phyloP scores from a whole-genome alignment of 2,329 filamentous ascomycete species.

The Didymella keratinophila region DNA sequence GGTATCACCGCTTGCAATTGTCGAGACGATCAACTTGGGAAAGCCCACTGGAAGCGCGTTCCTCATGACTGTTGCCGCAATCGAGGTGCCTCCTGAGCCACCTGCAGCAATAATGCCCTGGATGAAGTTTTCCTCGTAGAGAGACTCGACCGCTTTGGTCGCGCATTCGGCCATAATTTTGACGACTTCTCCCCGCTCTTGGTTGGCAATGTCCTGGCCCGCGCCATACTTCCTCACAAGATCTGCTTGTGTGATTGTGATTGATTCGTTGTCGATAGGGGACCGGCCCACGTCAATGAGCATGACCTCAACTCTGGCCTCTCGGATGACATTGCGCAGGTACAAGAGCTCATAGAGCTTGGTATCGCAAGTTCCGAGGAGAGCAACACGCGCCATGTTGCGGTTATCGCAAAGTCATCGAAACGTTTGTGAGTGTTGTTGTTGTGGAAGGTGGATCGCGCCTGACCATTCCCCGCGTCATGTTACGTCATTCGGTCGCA shows the following conservation, averaged over 20 bases:
- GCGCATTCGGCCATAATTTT: constrained; percentile 62
- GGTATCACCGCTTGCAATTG: constrained; percentile 72
- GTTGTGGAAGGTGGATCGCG: neutral
- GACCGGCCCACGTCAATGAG: constrained; percentile 66
- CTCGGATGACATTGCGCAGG: constrained; percentile 58
- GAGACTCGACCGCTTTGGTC: constrained; percentile 51
- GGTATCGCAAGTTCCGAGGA: constrained; percentile 71
- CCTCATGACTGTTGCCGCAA: constrained; percentile 69
- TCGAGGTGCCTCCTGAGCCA: constrained; percentile 69
- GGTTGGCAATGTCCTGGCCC: constrained; percentile 43
- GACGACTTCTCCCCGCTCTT: constrained; percentile 65
- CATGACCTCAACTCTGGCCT: constrained; percentile 48
- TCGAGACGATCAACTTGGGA: constrained; percentile 75
- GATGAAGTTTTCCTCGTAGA: constrained; percentile 53
- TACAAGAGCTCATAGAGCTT: constrained; percentile 68
- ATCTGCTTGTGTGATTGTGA: constrained; percentile 56
- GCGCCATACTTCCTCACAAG: constrained; percentile 50
- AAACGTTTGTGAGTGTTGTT: neutral
- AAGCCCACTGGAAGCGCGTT: constrained; percentile 68
- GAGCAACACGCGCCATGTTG: constrained; percentile 52
- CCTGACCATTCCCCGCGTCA: constrained; percentile 6
- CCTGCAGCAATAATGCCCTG: constrained; percentile 68
- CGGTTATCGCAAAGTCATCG: neutral
- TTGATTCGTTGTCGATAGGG: constrained; percentile 53
- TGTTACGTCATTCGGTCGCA: constrained; percentile 16